Conservation (phyloP, 345 rosid species). For the Litchi chinensis region DNA sequence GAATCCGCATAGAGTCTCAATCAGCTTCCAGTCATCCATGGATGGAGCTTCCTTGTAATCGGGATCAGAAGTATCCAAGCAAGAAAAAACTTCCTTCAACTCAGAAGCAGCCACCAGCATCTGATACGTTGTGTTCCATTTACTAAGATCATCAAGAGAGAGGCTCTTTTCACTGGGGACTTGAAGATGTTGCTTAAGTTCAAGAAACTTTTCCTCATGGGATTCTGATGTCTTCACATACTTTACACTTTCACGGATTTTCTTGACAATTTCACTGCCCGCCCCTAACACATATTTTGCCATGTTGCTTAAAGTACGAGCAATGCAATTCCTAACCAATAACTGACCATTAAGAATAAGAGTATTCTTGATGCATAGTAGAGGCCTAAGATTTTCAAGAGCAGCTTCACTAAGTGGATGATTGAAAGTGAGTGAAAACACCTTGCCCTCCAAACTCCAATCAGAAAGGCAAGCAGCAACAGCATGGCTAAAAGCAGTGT, state of each 20-base stretch:
- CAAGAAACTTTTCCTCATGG: conserved; percentile 83
- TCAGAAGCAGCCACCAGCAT: conserved; percentile 88
- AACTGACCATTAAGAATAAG: conserved; percentile 80
- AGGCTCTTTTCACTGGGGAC: conserved; percentile 74
- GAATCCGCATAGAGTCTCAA: conserved; percentile 64
- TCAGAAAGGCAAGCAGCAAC: conserved; percentile 82
- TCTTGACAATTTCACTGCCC: conserved; percentile 62
- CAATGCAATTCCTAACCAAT: conserved; percentile 67
- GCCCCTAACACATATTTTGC: conserved; percentile 61
- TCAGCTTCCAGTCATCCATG: conserved; percentile 71
- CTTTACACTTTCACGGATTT: conserved; percentile 78
- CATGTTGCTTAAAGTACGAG: conserved; percentile 53
- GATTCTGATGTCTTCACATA: conserved; percentile 84
- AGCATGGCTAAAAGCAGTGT: conserved; percentile 68
- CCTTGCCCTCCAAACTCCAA: conserved; percentile 79
- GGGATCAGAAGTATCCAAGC: conserved; percentile 83
- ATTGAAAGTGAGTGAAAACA: conserved; percentile 72
- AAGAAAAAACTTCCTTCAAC: conserved; percentile 83
- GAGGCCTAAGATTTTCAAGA: conserved; percentile 62
- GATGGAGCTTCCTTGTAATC: conserved; percentile 76
- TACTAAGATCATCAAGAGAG: conserved; percentile 66
- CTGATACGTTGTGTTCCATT: conserved; percentile 83
- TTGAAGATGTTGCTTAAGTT: conserved; percentile 87
- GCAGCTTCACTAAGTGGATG: conserved; percentile 57
- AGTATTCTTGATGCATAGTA: conserved; percentile 70